Conservation (phyloP, 768 basidiomycete species). For the Mrakia blollopis region DNA sequence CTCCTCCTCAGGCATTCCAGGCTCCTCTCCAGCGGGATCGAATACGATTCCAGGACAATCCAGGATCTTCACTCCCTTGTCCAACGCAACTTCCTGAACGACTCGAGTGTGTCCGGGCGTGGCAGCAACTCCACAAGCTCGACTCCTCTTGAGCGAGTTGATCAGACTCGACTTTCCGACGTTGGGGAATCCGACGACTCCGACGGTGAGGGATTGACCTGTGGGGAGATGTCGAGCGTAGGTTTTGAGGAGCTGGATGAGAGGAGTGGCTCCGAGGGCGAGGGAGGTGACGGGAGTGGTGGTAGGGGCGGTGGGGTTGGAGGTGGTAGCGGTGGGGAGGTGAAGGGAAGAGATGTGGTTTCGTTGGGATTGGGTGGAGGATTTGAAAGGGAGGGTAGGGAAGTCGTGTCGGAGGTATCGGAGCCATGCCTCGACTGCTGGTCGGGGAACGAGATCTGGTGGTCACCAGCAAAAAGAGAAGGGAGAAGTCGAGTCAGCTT, state of each 20-base stretch:
- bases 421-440: constrained; percentile 85
- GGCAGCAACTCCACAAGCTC: constrained; percentile 77
- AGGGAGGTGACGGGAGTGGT: constrained; percentile 40
- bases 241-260: constrained; percentile 71
- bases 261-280: constrained; percentile 48
- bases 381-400: constrained; percentile 86
- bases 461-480: background rate
- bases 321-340: constrained; percentile 36
- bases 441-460: constrained; percentile 78
- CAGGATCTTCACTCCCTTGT: constrained; percentile 83
- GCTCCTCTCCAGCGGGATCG: constrained; percentile 60
- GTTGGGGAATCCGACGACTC: constrained; percentile 94
- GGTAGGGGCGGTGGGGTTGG: constrained; percentile 32
- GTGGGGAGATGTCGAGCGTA: constrained; percentile 43
- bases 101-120: constrained; percentile 92
- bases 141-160: constrained; percentile 73
- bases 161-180: constrained; percentile 94
- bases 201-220: constrained; percentile 57
- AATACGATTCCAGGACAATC: constrained; percentile 99
- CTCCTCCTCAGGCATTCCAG: constrained; percentile 41
- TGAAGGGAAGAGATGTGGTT: constrained; percentile 65
- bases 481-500: background rate
- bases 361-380: constrained; percentile 70
- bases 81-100: constrained; percentile 82
- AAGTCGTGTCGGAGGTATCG: constrained; percentile 85